Conservation (phyloP, 2,329 filamentous ascomycete species). For the Diaporthe sp. region DNA sequence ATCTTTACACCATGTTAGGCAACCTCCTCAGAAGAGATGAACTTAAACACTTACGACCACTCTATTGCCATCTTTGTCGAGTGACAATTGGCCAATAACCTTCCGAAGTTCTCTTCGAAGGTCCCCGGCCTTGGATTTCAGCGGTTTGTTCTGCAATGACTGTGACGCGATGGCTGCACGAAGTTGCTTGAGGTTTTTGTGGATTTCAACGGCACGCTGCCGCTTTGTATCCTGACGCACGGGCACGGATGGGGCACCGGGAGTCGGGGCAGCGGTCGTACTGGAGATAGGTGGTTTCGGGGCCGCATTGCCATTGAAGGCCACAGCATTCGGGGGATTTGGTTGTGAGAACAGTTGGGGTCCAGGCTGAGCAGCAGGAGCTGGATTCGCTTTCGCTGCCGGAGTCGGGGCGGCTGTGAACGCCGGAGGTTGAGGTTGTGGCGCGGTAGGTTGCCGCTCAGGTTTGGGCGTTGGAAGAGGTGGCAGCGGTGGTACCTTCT, state of each 20-base stretch:
- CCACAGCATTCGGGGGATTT: background rate
- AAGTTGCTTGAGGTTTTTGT: constrained; percentile 73
- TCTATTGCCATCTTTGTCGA: constrained; percentile 55
- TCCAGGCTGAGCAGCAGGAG: background rate
- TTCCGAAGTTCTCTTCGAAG: constrained; percentile 78
- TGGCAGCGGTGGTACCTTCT: constrained; percentile 28
- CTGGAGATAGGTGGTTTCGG: background rate
- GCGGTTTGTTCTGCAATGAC: constrained; percentile 62
- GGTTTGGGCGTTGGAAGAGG: constrained; percentile 7
- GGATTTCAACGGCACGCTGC: constrained; percentile 68
- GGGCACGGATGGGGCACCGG: background rate
- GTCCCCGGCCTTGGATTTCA: constrained; percentile 76
- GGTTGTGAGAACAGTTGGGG: background rate
- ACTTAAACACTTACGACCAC: constrained; percentile 46
- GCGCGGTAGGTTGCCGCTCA: constrained; percentile 22
- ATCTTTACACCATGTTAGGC: constrained; percentile 45
- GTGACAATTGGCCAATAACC: constrained; percentile 76
- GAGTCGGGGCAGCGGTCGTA: background rate
- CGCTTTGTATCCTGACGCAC: constrained; percentile 31
- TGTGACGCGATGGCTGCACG: constrained; percentile 59
- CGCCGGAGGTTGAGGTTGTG: constrained; percentile 20
- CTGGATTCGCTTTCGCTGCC: constrained; percentile 4
- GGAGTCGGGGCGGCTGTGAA: constrained; percentile 10
- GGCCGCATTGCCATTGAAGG: constrained; percentile 26
- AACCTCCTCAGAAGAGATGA: constrained; percentile 25